Evolutionary conservation across 257 asterid genomes (phyloP).

Genomic region (Vinca minor): DNA sequence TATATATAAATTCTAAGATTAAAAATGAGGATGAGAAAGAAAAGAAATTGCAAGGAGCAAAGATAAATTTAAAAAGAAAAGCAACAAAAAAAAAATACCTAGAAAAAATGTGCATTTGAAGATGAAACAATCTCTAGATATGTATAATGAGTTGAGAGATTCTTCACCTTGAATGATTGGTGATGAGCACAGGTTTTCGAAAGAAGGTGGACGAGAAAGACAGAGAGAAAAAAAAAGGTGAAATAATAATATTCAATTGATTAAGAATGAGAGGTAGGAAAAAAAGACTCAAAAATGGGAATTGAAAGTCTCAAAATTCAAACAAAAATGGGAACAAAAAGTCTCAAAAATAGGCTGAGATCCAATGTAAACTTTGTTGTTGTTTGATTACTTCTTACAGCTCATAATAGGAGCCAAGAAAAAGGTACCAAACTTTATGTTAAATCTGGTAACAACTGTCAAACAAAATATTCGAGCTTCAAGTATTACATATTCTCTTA

Average conservation of each 20-base stretch:
- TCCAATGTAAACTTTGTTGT: neutral
- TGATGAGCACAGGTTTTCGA: neutral
- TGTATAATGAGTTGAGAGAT: neutral
- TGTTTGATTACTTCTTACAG: neutral
- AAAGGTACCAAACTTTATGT: neutral
- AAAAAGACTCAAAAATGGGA: too few relatives aligned
- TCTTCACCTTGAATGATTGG: neutral
- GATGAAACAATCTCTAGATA: too few relatives aligned
- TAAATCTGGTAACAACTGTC: too few relatives aligned
- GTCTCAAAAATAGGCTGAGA: constrained; percentile 1
- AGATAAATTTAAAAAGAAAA: too few relatives aligned
- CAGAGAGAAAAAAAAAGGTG: neutral
- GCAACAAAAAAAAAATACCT: too few relatives aligned
- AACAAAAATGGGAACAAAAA: neutral
- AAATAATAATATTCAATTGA: neutral
- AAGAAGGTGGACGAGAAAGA: neutral
- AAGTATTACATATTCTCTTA: too few relatives aligned
- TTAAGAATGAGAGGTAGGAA: neutral
- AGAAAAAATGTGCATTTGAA: too few relatives aligned
- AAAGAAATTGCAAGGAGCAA: neutral
- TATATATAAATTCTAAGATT: neutral
- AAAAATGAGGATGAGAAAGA: too few relatives aligned
- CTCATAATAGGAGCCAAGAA: neutral
- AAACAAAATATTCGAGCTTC: too few relatives aligned
- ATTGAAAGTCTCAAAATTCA: neutral